Base-by-base conservation (phyloP, 208 protist species). In the Endotrypanum monterogeii region DNA sequence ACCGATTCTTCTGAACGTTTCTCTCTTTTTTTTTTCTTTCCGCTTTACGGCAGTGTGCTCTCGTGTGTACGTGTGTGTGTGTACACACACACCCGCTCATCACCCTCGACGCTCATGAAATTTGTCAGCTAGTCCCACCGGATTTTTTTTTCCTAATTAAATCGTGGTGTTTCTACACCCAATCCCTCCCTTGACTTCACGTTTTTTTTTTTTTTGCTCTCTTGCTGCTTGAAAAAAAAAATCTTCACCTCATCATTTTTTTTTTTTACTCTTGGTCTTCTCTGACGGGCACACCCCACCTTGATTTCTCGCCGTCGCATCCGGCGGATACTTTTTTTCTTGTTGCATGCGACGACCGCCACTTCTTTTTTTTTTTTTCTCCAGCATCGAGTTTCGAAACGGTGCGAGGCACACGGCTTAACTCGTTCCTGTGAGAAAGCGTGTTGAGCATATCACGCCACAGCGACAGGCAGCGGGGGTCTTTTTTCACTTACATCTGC, bases 21-120 rank as follows among this genome's bases (percentile, higher is more conserved):
- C n/a, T 44, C 25, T n/a, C n/a, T 63, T 54, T 7, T 65, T 37
- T 23, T 54, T 23, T 23, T 54, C 51, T 52, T 69, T 58, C 62
- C 39, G 6, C 25, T 9, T 56, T 35, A 18, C 7, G 37, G 11
- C 70, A 20, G 66, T 78, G 48, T 25, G 65, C 46, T 5, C 48
- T 20, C 39, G 60, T n/a, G 12, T 28, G 46, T 46, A 7, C 3
- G 56, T 66, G 30, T 68, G 56, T 48, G 14, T 20, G n/a, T 37
- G 23, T 77, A n/a, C n/a, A n/a, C n/a, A n/a, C n/a, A n/a, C n/a
- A n/a, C n/a, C n/a, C n/a, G n/a, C n/a, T n/a, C n/a, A n/a, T n/a
- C n/a, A n/a, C n/a, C n/a, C n/a, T n/a, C n/a, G n/a, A n/a, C 18
- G 23, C 55, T 35, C 9, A 23, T 32, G 18, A 60, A 18, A 60